Percentiles rank a stretch among this genome's conserved stretches.
Conservation (phyloP, 2,329 filamentous ascomycete genomes). For the Neofusicoccum sp. region DNA sequence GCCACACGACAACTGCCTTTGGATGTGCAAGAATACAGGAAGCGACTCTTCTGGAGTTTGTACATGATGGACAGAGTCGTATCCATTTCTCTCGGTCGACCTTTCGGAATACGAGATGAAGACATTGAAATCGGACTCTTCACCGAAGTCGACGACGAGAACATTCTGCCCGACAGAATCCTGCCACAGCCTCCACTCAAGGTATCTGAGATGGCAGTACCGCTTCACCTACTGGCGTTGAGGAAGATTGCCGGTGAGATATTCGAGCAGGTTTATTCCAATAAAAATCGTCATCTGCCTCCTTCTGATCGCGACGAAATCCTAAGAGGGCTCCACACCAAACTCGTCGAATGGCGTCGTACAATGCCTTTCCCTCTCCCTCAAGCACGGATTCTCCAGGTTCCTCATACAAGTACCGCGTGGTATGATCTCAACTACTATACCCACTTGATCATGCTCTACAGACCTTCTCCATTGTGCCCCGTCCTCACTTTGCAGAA, state of each 20-base stretch:
- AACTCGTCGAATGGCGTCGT: slow-evolving; percentile 50
- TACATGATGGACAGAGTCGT: slow-evolving; percentile 56
- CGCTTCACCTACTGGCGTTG: slow-evolving; percentile 47
- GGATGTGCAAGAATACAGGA: slow-evolving; percentile 42
- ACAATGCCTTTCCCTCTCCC: slow-evolving; percentile 12
- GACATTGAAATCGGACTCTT: slow-evolving; percentile 51
- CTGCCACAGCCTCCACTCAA: slow-evolving; percentile 24
- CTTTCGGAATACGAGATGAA: slow-evolving; percentile 51
- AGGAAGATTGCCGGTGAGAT: slow-evolving; percentile 48
- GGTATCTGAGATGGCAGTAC: slow-evolving; percentile 37
- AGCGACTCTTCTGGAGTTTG: slow-evolving; percentile 50
- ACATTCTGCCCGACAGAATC: slow-evolving; percentile 12
- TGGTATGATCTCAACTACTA: slow-evolving; percentile 56
- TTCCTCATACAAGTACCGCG: slow-evolving; percentile 48
- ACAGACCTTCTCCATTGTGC: slow-evolving; percentile 48
- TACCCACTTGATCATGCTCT: slow-evolving; percentile 49
- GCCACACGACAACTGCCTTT: not conserved
- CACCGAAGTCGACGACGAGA: slow-evolving; percentile 40
- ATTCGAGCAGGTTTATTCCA: slow-evolving; percentile 42
- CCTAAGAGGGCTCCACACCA: slow-evolving; percentile 41
- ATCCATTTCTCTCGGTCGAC: slow-evolving; percentile 48
- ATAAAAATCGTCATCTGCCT: slow-evolving; percentile 19
- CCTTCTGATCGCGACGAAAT: slow-evolving; percentile 28
- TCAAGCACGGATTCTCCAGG: slow-evolving; percentile 24
- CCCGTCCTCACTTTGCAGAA: slow-evolving; percentile 40